Base-by-base conservation (phyloP, 2,329 filamentous ascomycete species). In the Botryotinia calthae region DNA sequence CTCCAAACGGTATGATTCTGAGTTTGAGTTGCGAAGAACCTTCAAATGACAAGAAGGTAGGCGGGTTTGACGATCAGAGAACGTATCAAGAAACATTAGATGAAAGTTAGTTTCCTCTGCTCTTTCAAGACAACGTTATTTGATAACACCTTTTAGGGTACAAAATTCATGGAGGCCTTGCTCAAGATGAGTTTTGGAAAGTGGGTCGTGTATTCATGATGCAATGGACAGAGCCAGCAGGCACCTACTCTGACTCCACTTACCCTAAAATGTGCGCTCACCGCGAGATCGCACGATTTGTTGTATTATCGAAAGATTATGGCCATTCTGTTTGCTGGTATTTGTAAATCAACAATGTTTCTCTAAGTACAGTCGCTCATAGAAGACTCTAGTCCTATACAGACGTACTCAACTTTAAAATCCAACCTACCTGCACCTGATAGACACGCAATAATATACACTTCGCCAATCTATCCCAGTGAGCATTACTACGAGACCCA, bases 161-260 rank as follows among this genome's bases (percentile, higher is more conserved):
- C 28, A n/a, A 48, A 25, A 22, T 22, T 2, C 2, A 46, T 9
- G 44, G 8, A 4, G 40, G 42, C 9, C 31, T 54, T 3, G 1
- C 22, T 1, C n/a, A 63, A 51, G 5, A 61, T 22, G 22, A 40
- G 0, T 73, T 79, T 51, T 79, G 73, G 72, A 74, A 67, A 51
- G 71, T 76, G 37, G 78, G 78, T 0, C 74, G 77, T n/a, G 78
- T 78, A 7, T 79, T 79, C 46, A 77, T 77, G 75, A 73, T 76
- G 69, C 58, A 77, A 14, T 78, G 77, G 77, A 77, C 73, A 2
- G 78, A 79, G 22, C 76, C 76, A 25, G 76, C 20, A n/a, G n/a
- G n/a, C n/a, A n/a, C n/a, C n/a, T n/a, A n/a, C n/a, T n/a, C n/a
- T n/a, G n/a, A n/a, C n/a, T n/a, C n/a, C n/a, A n/a, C n/a, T n/a